These are phyloP conservation scores for Neurospora cerealis DNA, from an alignment of 495 filamentous ascomycete genomes.

Conservation along the genomic window DNA sequence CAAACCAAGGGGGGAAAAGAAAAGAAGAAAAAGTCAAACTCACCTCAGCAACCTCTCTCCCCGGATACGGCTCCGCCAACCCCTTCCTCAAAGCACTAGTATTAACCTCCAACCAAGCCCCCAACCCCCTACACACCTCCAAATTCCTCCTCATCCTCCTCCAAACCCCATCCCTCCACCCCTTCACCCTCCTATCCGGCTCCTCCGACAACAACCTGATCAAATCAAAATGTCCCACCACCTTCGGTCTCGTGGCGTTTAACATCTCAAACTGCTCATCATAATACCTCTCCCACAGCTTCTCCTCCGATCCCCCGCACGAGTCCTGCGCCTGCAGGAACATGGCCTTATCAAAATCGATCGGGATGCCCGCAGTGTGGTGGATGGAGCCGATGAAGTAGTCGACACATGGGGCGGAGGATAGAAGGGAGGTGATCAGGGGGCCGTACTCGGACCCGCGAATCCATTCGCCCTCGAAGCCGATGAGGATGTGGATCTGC, in stretches of 20 bases:
- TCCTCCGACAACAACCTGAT: conserved; percentile 69
- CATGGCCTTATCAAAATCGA: conserved; percentile 67
- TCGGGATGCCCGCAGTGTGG: conserved; percentile 75
- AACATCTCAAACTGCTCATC: conserved; percentile 82
- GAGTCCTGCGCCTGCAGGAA: conserved; percentile 33
- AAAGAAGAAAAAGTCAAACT: conserved; percentile 13
- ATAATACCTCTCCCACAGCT: conserved; percentile 70
- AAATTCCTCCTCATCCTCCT: conserved; percentile 62
- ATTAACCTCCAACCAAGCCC: conserved; percentile 82
- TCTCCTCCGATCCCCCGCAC: conserved; percentile 48
- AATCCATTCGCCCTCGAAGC: conserved; percentile 90
- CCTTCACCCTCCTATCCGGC: conserved; percentile 46
- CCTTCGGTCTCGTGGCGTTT: conserved; percentile 53
- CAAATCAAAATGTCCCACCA: conserved; percentile 92
- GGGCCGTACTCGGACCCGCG: conserved; percentile 46
- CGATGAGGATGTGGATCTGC: conserved; percentile 73
- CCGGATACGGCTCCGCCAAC: conserved; percentile 81
- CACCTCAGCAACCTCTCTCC: conserved; percentile 66
- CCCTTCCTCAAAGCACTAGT: conserved; percentile 80
- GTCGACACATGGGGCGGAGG: conserved; percentile 56
- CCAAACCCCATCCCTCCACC: conserved; percentile 54
- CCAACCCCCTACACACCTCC: conserved; percentile 55
- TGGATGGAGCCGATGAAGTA: conserved; percentile 89
- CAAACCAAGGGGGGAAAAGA: not conserved
- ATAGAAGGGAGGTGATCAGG: conserved; percentile 45